A percentile compares a stretch with the other conserved stretches of the same genome.
phyloP scores from a whole-genome alignment of 2,329 filamentous ascomycete genomes.

The Paramyrothecium sp. region DNA sequence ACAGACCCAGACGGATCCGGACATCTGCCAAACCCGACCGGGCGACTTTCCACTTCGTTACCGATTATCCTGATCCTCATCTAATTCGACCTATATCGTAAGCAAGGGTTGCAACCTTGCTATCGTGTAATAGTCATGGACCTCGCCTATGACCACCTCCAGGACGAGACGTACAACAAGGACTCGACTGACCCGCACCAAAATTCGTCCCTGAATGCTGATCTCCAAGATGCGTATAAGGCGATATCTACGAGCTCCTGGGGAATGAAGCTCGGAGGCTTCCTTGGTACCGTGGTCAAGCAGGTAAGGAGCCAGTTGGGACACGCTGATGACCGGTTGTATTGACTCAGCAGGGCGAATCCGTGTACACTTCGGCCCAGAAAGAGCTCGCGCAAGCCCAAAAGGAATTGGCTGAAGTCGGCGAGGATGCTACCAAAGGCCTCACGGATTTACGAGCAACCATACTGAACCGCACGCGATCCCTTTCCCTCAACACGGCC shows the following conservation, averaged over 20 bases:
- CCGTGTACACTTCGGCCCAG: conserved; percentile 78
- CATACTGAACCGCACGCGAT: conserved; percentile 71
- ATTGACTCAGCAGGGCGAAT: conserved; percentile 61
- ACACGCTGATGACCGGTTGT: conserved; percentile 5
- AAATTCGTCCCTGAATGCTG: conserved; percentile 69
- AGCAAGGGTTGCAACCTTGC: not conserved
- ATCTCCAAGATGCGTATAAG: conserved; percentile 93
- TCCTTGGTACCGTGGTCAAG: conserved; percentile 89
- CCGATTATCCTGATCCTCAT: no score
- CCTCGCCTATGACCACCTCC: conserved; percentile 94
- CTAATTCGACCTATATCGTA: no score
- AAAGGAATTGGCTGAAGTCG: conserved; percentile 78
- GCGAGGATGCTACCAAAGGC: conserved; percentile 79
- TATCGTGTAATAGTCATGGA: conserved; percentile 65
- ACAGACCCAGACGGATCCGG: no score
- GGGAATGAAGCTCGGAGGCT: conserved; percentile 84
- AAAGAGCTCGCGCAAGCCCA: conserved; percentile 83
- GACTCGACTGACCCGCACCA: conserved; percentile 47
- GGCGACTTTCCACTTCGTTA: no score
- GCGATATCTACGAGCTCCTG: conserved; percentile 89
- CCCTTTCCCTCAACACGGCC: conserved; percentile 62
- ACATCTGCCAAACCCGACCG: no score
- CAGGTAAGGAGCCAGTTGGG: conserved; percentile 56
- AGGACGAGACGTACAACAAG: conserved; percentile 72
- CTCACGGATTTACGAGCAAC: conserved; percentile 68